phyloP scores from a whole-genome alignment of 495 filamentous ascomycete genomes.

The Talaromyces proteolyticus region DNA sequence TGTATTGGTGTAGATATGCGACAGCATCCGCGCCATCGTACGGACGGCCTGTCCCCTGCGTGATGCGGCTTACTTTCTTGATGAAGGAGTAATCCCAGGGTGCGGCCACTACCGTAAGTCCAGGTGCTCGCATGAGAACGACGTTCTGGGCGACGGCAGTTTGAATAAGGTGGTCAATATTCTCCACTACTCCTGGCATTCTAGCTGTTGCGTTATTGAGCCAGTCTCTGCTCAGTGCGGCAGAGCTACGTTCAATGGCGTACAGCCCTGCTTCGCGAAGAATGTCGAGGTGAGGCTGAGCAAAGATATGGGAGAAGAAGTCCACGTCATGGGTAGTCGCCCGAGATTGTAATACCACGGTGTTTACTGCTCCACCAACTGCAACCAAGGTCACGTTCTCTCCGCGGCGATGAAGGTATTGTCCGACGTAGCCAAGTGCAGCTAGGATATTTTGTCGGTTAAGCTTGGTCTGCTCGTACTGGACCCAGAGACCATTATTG shows the following conservation, averaged over 20 bases:
- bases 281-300: neutral
- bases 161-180: neutral
- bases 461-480: neutral
- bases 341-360: neutral
- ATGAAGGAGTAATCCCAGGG: slow-evolving; percentile 1
- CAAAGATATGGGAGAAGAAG: neutral
- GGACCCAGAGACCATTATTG: neutral
- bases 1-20: neutral
- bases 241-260: neutral
- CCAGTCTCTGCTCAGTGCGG: neutral
- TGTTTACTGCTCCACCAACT: slow-evolving; percentile 1
- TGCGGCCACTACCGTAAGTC: neutral
- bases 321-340: neutral
- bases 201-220: neutral
- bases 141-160: neutral
- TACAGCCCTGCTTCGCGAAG: neutral
- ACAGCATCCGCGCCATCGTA: neutral
- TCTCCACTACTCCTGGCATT: neutral
- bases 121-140: neutral
- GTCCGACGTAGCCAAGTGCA: neutral
- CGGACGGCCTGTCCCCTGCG: neutral
- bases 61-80: neutral
- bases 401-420: neutral
- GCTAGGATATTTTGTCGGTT: neutral
- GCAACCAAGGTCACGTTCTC: neutral